Conservation (phyloP, 306 rosid genomes). For the Inga oerstediana region DNA sequence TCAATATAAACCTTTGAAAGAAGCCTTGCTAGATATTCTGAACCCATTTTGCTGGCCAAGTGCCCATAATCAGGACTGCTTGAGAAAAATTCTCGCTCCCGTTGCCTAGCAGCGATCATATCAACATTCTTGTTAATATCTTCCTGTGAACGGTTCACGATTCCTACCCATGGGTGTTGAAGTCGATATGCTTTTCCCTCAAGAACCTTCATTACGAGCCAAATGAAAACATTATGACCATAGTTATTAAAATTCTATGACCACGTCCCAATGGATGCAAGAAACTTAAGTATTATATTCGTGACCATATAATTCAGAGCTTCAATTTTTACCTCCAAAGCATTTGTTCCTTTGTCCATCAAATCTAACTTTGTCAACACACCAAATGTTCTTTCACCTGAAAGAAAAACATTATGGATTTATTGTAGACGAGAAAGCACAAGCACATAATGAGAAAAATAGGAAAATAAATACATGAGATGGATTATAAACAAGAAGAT, state of each 20-base stretch:
- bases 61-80: conserved; percentile 88
- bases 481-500: not conserved
- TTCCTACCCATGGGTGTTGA: conserved; percentile 95
- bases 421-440: conserved; percentile 23
- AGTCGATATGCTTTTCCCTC: conserved; percentile 93
- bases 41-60: conserved; percentile 86
- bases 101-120: conserved; percentile 81
- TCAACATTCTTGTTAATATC: conserved; percentile 83
- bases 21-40: conserved; percentile 95
- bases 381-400: conserved; percentile 89
- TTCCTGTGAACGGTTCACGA: conserved; percentile 96
- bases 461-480: conserved; percentile 13
- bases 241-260: not conserved
- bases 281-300: not conserved
- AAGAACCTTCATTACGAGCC: conserved; percentile 61
- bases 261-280: not conserved
- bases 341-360: conserved; percentile 97
- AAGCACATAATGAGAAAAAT: not conserved
- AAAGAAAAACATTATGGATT: conserved; percentile 18
- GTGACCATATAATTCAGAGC: not conserved
- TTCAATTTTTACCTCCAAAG: conserved; percentile 67
- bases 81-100: conserved; percentile 88
- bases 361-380: conserved; percentile 93
- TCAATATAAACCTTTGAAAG: conserved; percentile 72
- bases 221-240: conserved; percentile 10